Percentiles rank a stretch among this genome's conserved stretches.
phyloP scores from a whole-genome alignment of 495 filamentous ascomycete genomes.

The Annulohypoxylon moriforme region DNA sequence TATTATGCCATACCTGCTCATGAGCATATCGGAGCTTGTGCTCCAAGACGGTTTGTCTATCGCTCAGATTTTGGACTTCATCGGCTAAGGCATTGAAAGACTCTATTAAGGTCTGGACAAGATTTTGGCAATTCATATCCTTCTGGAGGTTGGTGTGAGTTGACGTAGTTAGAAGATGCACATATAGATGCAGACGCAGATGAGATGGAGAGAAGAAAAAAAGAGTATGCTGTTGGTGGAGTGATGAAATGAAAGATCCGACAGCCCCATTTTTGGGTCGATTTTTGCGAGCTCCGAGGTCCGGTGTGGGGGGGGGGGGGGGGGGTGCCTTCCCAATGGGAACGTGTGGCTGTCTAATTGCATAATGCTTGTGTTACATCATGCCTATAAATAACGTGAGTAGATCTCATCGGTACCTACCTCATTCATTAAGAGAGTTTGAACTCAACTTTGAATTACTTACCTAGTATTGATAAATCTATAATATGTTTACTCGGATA shows the following conservation, averaged over 20 bases:
- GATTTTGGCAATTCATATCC: constrained; percentile 56
- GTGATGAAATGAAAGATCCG: constrained; percentile 11
- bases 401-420: not conserved
- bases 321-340: not conserved
- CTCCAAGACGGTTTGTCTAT: constrained; percentile 66
- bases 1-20: constrained; percentile 61
- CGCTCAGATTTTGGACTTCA: constrained; percentile 66
- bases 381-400: not conserved
- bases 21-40: constrained; percentile 69
- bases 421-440: not conserved
- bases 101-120: constrained; percentile 62
- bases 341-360: not conserved
- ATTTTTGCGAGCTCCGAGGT: constrained; percentile 9
- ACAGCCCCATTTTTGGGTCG: constrained; percentile 2
- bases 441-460: not conserved
- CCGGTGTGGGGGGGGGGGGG: constrained; percentile 2
- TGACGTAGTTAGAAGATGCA: constrained; percentile 5
- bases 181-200: not conserved
- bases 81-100: constrained; percentile 74
- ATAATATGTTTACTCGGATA: no score
- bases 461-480: no score
- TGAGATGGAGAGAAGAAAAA: constrained; percentile 24
- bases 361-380: constrained; percentile 1
- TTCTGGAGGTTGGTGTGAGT: not conserved
- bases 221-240: not conserved